Evolutionary conservation across 441 rosid species (phyloP), one percentile per base, ranked within the genome.

Genomic region (Iberis amara): DNA sequence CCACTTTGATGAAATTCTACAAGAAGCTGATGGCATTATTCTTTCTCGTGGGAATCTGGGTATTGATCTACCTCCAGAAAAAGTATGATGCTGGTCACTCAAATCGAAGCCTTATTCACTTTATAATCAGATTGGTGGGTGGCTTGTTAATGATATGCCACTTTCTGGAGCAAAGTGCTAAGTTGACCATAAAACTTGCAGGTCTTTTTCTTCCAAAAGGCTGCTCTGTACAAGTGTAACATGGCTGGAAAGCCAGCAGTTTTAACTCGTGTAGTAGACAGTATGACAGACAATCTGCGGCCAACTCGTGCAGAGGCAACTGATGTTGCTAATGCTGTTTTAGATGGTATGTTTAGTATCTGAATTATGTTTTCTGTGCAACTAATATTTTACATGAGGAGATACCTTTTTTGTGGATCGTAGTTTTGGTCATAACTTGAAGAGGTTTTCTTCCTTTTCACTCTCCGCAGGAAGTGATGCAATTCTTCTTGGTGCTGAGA

Each of bases 291-390:
- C 72, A 94, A 94, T 74, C 70, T 94, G 60, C 78, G 99, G 51
- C 99, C 96, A 55, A 94, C 99, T 66, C 96, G 99, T 68, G 99
- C 96, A 1, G 97, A 94, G 72, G 99, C 99, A 28, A 89, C 97
- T 11, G 99, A 94, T 80, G 99, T 86, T 69, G 97, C 99, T 41
- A 94, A 94, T 78, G 97, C 97, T 52, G 94, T 94, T 47, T 75
- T 94, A 66, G 97, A 94, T 73, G 97, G 97, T 94, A 66, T 6
- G 31, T 44, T 21, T 36, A 24, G 38, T 13, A 21, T 46, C 33
- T 18, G 21, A 3, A 31, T 5, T 47, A 8, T 21, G 4, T 31
- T 11, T 33, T 39, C 14, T 21, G 4, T 35, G 43, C 7, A 39
- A 15, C 6, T 10, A n/a, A 47, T 18, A 26, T n/a, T 15, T 59